Evolutionary conservation across 2,329 filamentous ascomycete species (phyloP), one percentile per base, ranked within the genome.

Genomic region (Hymenoscyphus occultus): DNA sequence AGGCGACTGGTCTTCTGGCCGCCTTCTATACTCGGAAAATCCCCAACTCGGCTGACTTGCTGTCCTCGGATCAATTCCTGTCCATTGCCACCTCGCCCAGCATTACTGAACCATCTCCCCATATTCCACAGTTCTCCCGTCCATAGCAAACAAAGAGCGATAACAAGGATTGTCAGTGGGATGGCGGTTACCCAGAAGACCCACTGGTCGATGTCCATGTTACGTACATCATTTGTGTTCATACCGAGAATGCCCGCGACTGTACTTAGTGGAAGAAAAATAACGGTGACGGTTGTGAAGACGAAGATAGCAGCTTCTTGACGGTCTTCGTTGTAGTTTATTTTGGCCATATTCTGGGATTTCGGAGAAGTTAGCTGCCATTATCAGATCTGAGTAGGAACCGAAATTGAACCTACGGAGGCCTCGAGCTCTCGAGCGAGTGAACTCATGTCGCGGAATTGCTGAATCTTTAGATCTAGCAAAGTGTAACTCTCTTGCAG

Each of bases 231-330:
- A 14, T 64, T 69, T 6, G 72, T 74, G 58, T 77, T 77, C 74
- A 76, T 76, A 19, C 75, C 74, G 31, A 76, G 69, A 31, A 76
- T 72, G 22, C 67, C 70, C 1, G 74, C 71, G 5, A 76, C 73
- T 12, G 73, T 72, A 5, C 68, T 67, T 4, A 76, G 65, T 7
- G 75, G 75, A 9, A 77, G 66, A 56, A 77, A 77, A 5, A 77
- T 70, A 13, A 76, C 72, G 2, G 75, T 77, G 6, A 77, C 73
- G 28, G 76, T 74, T 3, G 76, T 77, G 66, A 77, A 76, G 16
- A 69, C 69, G 42, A 72, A 70, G 16, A 77, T 73, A 2, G 74
- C 74, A 54, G 68, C 66, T 66, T 73, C 72, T 65, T 73, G 72
- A 2, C 69, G 62, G 35, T 73, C 71, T 65, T 73, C 73, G 39